A percentile compares a stretch with the other conserved stretches of the same genome.
Conservation (phyloP, 352 stramenopile species). For the Saprolegnia parasitica region DNA sequence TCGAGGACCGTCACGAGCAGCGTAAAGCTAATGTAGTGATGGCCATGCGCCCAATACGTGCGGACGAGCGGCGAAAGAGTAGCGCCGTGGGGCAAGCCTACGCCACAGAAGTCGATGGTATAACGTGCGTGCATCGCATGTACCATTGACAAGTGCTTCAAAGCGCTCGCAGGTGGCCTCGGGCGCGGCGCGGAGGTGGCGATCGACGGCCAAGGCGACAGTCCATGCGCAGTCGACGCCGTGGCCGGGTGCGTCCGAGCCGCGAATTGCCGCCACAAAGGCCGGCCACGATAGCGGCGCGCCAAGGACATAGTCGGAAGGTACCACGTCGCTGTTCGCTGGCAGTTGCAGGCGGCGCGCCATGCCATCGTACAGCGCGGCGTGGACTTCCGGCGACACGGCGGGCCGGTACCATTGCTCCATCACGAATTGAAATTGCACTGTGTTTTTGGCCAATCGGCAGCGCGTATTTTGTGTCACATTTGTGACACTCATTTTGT, state of each 20-base stretch:
- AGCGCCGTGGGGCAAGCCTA: slow-evolving; percentile 4
- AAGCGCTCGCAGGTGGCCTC: neutral
- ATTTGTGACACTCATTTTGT: too few species aligned
- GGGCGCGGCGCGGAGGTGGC: neutral
- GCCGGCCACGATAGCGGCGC: neutral
- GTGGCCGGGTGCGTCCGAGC: neutral
- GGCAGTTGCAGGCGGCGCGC: neutral
- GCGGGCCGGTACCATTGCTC: slow-evolving; percentile 16
- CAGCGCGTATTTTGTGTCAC: neutral
- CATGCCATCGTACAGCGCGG: neutral
- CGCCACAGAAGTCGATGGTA: neutral
- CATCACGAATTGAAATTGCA: neutral
- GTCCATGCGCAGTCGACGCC: slow-evolving; percentile 21
- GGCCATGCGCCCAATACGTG: neutral
- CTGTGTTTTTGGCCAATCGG: slow-evolving; percentile 3
- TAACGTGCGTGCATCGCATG: neutral
- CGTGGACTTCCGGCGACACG: slow-evolving; percentile 5
- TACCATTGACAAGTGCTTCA: neutral
- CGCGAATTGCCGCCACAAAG: neutral
- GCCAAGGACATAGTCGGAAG: neutral
- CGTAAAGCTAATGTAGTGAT: slow-evolving; percentile 19
- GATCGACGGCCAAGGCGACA: neutral
- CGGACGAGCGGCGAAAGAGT: neutral
- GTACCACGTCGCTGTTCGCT: neutral
- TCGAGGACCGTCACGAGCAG: slow-evolving; percentile 21